Base-by-base conservation (phyloP, 176 grass and related monocot species). In the Lolium rigidum region DNA sequence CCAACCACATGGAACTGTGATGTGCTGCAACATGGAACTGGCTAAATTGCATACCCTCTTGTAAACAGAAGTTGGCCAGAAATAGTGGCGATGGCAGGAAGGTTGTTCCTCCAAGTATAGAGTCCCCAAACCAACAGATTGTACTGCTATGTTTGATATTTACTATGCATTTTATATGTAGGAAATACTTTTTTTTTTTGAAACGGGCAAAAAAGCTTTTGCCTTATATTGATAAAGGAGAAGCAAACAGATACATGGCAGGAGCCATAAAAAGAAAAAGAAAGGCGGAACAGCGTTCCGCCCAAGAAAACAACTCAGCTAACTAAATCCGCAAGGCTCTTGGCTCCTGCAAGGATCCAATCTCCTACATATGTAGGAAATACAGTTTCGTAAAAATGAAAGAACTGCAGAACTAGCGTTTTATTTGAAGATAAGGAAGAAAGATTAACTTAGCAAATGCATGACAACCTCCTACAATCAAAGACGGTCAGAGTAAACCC, bases 81-180 rank as follows among this genome's bases (percentile, higher is more conserved):
- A 60, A 57, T 39, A 76, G 3, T 51, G 11, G 63, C 4, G 9
- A 50, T 12, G 44, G 7, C 31, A 61, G 25, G 24, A 59, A 57
- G 47, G 12, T 50, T 85, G 21, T 78, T 85, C 59, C 72, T 25
- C 26, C 31, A 55, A 52, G 24, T 61, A 71, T 37, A 69, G 31
- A 79, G 4, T 18, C 17, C 38, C 43, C 14, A 74, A 26, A 48
- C 21, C 15, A 31, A 21, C 47, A 39, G 7, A 35, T 14, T 6
- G 5, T 49, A 35, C 8, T 24, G 44, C 57, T 25, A 25, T 39
- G n/a, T 10, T 75, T 25, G 14, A 9, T 61, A 75, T 50, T 75
- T 52, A 17, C 48, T 75, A 54, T 76, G 10, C 46, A 81, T 38
- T 22, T 55, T 54, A 37, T 38, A n/a, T n/a, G n/a, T n/a, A n/a